Evolutionary conservation across 108 stramenopile species (phyloP).

Genomic region (Asterionellopsis glacialis): DNA sequence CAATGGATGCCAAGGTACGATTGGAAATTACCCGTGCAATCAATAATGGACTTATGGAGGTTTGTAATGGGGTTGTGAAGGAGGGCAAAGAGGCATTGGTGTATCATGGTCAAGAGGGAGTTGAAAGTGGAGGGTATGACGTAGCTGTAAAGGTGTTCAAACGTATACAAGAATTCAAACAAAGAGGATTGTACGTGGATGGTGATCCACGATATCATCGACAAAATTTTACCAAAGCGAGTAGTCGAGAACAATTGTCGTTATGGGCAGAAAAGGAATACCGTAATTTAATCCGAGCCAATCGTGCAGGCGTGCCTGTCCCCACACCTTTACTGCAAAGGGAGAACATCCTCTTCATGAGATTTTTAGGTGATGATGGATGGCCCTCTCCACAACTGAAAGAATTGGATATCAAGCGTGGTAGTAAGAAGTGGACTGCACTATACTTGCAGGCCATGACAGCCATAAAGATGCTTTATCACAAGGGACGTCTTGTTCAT

Average conservation of each 20-base stretch:
- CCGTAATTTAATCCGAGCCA: slow-evolving; percentile 69
- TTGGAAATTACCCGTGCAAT: slow-evolving; percentile 61
- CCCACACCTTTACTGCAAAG: slow-evolving; percentile 57
- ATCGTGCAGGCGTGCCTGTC: slow-evolving; percentile 58
- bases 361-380: slow-evolving; percentile 77
- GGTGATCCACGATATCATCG: slow-evolving; percentile 53
- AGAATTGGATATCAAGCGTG: slow-evolving; percentile 58
- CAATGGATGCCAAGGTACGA: slow-evolving; percentile 58
- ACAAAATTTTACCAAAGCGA: slow-evolving; percentile 29
- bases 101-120: slow-evolving; percentile 62
- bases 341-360: slow-evolving; percentile 78
- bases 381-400: slow-evolving; percentile 78
- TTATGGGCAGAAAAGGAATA: slow-evolving; percentile 85
- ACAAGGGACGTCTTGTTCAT: slow-evolving; percentile 60
- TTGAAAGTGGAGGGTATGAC: slow-evolving; percentile 51
- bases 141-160: slow-evolving; percentile 86
- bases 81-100: slow-evolving; percentile 83
- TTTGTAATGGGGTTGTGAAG: slow-evolving; percentile 70
- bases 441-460: slow-evolving; percentile 66
- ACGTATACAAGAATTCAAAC: slow-evolving; percentile 64
- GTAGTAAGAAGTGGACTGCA: slow-evolving; percentile 54
- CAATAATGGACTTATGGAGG: slow-evolving; percentile 58
- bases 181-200: slow-evolving; percentile 62
- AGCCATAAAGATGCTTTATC: slow-evolving; percentile 57
- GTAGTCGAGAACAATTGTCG: slow-evolving; percentile 54